Evolutionary conservation across 768 basidiomycete species (phyloP).

Genomic region (Lactifluus subvellereus): DNA sequence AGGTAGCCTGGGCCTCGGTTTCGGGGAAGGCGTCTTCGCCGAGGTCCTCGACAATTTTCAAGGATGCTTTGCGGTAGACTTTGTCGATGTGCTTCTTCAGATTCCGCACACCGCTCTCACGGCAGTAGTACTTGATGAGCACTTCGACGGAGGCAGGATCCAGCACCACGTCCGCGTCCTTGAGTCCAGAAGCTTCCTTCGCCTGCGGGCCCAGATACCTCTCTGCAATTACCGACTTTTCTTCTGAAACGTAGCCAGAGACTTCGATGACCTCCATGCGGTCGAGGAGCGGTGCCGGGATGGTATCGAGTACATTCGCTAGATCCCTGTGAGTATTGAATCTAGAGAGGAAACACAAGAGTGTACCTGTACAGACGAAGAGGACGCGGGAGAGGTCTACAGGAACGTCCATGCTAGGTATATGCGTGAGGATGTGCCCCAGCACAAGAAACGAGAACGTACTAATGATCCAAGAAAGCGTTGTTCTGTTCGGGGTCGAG

Average conservation of each 20-base stretch:
- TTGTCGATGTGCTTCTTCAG: constrained; percentile 99
- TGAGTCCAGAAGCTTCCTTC: constrained; percentile 83
- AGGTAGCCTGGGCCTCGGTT: constrained; percentile 34
- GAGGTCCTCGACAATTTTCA: constrained; percentile 85
- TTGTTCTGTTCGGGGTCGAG: constrained; percentile 93
- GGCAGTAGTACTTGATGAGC: constrained; percentile 94
- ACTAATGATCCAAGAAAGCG: constrained; percentile 94
- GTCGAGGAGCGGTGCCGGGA: constrained; percentile 88
- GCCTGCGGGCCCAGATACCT: constrained; percentile 90
- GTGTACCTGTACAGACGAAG: constrained; percentile 85
- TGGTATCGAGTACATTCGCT: constrained; percentile 90
- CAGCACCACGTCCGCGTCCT: constrained; percentile 75
- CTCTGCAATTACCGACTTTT: constrained; percentile 83
- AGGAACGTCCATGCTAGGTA: constrained; percentile 86
- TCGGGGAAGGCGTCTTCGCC: constrained; percentile 85
- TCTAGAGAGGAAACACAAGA: neutral
- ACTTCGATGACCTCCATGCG: constrained; percentile 97
- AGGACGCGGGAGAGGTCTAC: constrained; percentile 94
- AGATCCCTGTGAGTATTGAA: constrained; percentile 2
- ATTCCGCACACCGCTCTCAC: constrained; percentile 95
- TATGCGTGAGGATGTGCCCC: neutral
- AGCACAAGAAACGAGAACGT: constrained; percentile 30
- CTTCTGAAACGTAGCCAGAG: constrained; percentile 89
- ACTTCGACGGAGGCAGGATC: constrained; percentile 73
- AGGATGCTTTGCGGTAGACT: constrained; percentile 95